Evolutionary conservation across 2,329 filamentous ascomycete species (phyloP), one percentile per base, ranked within the genome.

Genomic region (Acrodontium crateriforme): DNA sequence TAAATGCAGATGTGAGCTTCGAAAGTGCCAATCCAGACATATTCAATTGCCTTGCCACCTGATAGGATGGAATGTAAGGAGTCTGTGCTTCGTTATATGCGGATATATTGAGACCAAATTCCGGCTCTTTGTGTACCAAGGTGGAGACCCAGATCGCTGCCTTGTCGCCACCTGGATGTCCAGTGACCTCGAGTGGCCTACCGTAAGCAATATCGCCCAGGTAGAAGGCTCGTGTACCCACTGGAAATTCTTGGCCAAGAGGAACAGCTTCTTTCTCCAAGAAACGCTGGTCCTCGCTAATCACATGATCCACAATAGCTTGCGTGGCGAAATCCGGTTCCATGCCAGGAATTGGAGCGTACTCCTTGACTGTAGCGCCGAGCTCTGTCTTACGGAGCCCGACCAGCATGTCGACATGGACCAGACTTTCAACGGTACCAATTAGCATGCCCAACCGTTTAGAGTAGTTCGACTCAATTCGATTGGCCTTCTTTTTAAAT

Each of bases 1-100:
- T 79, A 54, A 92, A 95, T 0, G 87, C 85, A 2, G 89, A 92
- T 0, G 89, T 95, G 45, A 98, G 80, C 64, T 93, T 98, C 55
- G 85, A 92, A 17, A 98, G 63, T 2, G 89, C 79, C 27, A 98
- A 65, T 6, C 85, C 78, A 40, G 92, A 85, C 36, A 98, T 63
- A 4, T 71, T 68, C 8, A 98, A 65, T 49, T 78, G 74, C 47
- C 74, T 79, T 9, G 91, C 82, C 35, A 98, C 81, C n/a, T 77
- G 69, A 52, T 77, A 95, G 0, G 87, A 91, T 5, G 89, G 85
- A 16, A 70, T 74, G 53, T 95, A 98, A 2, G 71, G 75, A 32
- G 74, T 81, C 29, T 65, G 60, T 26, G 65, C 67, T 50, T 87
- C 78, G 11, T 82, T 74, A 31, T 73, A 64, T 27, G 56, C 56